These are phyloP conservation scores for Chrysosporium queenslandicum DNA, from an alignment of 2,329 filamentous ascomycete species.

Conservation along the genomic window DNA sequence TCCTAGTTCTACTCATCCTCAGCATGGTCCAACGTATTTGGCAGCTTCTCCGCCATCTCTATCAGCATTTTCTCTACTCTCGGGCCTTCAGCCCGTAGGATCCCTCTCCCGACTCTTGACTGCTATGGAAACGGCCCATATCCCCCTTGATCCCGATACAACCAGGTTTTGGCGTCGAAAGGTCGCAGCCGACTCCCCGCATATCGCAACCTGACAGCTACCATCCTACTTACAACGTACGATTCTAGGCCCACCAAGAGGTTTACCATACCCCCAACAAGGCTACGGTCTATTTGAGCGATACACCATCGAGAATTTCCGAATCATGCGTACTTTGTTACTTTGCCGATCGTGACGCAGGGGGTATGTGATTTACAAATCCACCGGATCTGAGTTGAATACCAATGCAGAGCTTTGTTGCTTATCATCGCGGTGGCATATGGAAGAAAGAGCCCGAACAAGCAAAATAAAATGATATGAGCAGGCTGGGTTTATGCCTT, in stretches of 20 bases:
- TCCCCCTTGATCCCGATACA: conserved; percentile 13
- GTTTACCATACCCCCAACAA: not conserved
- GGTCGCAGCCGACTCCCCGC: not conserved
- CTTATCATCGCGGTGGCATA: no score
- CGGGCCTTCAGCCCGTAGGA: conserved; percentile 13
- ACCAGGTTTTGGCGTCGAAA: conserved; percentile 14
- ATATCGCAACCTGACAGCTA: not conserved
- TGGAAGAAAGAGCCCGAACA: not conserved
- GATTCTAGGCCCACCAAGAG: not conserved
- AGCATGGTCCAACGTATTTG: not conserved
- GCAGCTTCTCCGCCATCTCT: conserved; percentile 1
- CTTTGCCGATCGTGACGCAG: no score
- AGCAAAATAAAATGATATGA: not conserved
- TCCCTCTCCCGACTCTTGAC: conserved; percentile 14
- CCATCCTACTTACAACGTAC: not conserved
- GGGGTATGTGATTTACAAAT: no score
- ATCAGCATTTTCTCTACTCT: conserved; percentile 7
- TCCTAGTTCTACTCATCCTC: not conserved
- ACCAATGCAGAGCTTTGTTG: no score
- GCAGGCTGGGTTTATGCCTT: not conserved
- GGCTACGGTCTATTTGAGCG: not conserved
- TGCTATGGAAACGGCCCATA: conserved; percentile 13
- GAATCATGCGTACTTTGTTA: not conserved
- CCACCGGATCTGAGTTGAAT: no score
- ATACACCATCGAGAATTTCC: not conserved